Evolutionary conservation across 768 basidiomycete genomes (phyloP).

Genomic region (Pleurotus sapidus): DNA sequence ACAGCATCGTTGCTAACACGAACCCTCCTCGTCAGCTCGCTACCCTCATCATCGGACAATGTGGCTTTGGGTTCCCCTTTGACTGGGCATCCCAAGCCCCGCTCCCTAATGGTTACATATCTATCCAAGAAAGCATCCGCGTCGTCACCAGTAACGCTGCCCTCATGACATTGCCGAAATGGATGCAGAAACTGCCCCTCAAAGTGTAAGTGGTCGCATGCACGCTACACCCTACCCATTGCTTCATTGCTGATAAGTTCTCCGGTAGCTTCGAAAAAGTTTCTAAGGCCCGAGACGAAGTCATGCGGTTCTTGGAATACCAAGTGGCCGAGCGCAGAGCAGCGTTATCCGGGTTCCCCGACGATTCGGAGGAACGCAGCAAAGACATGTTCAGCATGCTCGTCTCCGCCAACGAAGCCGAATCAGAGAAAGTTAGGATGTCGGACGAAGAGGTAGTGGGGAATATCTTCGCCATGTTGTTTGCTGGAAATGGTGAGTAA

Average conservation of each 20-base stretch:
- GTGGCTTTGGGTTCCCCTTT: slow-evolving; percentile 44
- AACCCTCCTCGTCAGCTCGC: slow-evolving; percentile 27
- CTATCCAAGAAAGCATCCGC: slow-evolving; percentile 33
- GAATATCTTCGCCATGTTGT: slow-evolving; percentile 48
- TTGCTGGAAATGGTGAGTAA: slow-evolving; percentile 54
- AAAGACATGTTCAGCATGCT: slow-evolving; percentile 40
- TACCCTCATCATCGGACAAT: slow-evolving; percentile 39
- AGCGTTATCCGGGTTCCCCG: slow-evolving; percentile 16
- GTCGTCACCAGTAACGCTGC: slow-evolving; percentile 27
- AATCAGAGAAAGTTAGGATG: slow-evolving; percentile 36
- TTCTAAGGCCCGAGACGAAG: slow-evolving; percentile 25
- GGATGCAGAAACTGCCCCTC: slow-evolving; percentile 33
- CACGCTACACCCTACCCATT: no score
- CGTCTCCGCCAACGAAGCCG: slow-evolving; percentile 40
- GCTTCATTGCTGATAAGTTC: no score
- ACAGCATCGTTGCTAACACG: no score
- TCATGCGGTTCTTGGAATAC: slow-evolving; percentile 33
- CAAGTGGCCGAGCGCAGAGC: slow-evolving; percentile 32
- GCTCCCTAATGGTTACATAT: slow-evolving; percentile 32
- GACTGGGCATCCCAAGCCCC: slow-evolving; percentile 36
- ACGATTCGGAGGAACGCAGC: slow-evolving; percentile 5
- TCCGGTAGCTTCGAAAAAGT: slow-evolving; percentile 22
- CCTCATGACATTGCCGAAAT: slow-evolving; percentile 29
- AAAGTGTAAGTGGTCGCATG: neutral
- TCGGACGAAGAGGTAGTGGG: slow-evolving; percentile 45